A percentile compares a stretch with the other conserved stretches of the same genome.
phyloP scores from a whole-genome alignment of 768 basidiomycete species.

The Auricularia sp. region DNA sequence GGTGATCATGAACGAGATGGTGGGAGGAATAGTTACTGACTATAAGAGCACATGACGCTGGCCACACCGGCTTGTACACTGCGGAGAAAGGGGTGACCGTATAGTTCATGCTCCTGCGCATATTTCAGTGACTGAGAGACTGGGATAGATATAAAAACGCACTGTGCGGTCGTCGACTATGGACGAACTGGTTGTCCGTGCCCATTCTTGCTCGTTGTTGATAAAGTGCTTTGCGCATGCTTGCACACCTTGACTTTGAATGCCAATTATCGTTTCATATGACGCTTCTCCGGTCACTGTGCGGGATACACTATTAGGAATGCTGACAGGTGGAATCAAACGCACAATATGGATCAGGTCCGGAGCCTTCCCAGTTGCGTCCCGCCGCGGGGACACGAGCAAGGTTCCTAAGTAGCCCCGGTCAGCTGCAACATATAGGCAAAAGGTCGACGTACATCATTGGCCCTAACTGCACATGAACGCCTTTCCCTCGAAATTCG shows the following conservation, averaged over 20 bases:
- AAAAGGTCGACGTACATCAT: slow-evolving; percentile 66
- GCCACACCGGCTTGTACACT: slow-evolving; percentile 67
- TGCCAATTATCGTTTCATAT: slow-evolving; percentile 69
- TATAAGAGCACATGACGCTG: slow-evolving; percentile 70
- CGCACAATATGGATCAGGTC: slow-evolving; percentile 65
- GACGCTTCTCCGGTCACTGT: slow-evolving; percentile 58
- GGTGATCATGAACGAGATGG: neutral
- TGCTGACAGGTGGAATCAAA: neutral
- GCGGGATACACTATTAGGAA: slow-evolving; percentile 34
- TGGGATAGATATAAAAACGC: slow-evolving; percentile 28
- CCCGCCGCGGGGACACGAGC: slow-evolving; percentile 44
- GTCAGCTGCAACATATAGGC: no score
- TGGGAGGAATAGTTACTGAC: slow-evolving; percentile 18
- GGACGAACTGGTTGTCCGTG: slow-evolving; percentile 27
- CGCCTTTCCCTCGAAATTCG: slow-evolving; percentile 78
- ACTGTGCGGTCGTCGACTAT: slow-evolving; percentile 73
- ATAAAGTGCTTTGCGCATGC: slow-evolving; percentile 72
- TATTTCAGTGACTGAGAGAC: slow-evolving; percentile 45
- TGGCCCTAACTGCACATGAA: slow-evolving; percentile 65
- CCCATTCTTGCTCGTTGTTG: slow-evolving; percentile 31
- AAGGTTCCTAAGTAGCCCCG: slow-evolving; percentile 19
- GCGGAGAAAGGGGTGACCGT: slow-evolving; percentile 56
- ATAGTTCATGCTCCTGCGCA: slow-evolving; percentile 43
- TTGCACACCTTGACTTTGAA: slow-evolving; percentile 72
- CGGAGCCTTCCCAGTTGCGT: slow-evolving; percentile 93